Evolutionary conservation across 2,329 filamentous ascomycete genomes (phyloP).

Genomic region (Acrocalymma vagum): DNA sequence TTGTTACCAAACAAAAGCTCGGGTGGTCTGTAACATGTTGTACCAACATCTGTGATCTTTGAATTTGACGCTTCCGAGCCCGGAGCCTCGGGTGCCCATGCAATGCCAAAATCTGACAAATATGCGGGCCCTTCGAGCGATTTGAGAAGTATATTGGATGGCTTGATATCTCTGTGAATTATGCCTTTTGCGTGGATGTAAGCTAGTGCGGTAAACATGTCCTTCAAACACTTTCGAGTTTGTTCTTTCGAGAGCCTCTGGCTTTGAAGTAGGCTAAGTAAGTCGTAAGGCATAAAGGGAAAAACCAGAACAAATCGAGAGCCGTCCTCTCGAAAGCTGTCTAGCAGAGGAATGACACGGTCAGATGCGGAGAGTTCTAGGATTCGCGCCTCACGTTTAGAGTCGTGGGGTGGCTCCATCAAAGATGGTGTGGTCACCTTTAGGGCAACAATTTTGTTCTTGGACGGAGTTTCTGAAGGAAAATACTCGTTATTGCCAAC

Average conservation of each 20-base stretch:
- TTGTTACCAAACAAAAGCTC: constrained; percentile 88
- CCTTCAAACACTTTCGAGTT: constrained; percentile 63
- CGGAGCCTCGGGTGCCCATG: constrained; percentile 73
- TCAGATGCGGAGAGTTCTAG: constrained; percentile 66
- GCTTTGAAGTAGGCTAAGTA: constrained; percentile 71
- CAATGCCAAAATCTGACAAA: constrained; percentile 90
- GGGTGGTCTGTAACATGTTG: constrained; percentile 87
- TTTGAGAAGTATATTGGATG: constrained; percentile 82
- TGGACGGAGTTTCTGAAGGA: constrained; percentile 23
- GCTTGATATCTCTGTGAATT: constrained; percentile 94
- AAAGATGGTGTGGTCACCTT: constrained; percentile 84
- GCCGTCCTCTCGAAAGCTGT: constrained; percentile 74
- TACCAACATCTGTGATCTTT: constrained; percentile 94
- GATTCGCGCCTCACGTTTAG: constrained; percentile 79
- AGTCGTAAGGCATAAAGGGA: constrained; percentile 79
- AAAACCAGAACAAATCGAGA: constrained; percentile 82
- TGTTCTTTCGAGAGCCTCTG: constrained; percentile 51
- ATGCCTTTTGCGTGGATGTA: constrained; percentile 79
- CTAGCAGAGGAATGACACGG: constrained; percentile 73
- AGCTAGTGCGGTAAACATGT: constrained; percentile 75
- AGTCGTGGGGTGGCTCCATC: constrained; percentile 83
- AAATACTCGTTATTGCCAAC: constrained; percentile 44
- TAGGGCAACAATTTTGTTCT: constrained; percentile 67
- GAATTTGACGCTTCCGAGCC: constrained; percentile 68
- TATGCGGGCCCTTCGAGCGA: constrained; percentile 75